phyloP scores from a whole-genome alignment of 192 early-diverging fungal genomes.

The Coemansia sp. region DNA sequence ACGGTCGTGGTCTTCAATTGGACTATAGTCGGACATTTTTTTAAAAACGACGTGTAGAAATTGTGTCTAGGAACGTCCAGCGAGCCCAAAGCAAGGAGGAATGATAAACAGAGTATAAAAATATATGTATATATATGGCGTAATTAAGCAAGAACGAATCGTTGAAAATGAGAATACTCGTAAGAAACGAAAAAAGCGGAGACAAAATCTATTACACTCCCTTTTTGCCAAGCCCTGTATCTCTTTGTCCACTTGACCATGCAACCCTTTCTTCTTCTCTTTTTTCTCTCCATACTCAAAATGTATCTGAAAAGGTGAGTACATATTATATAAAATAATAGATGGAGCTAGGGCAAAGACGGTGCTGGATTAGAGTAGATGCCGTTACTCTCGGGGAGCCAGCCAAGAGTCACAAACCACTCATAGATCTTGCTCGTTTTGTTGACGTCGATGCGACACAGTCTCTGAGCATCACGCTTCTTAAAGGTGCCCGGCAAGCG shows the following conservation, averaged over 20 bases:
- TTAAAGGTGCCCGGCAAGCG: conserved; percentile 60
- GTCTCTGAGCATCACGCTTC: conserved; percentile 90
- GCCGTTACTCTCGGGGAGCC: conserved; percentile 64
- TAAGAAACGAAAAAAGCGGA: no score
- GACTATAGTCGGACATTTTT: conserved; percentile 43
- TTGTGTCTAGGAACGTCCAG: not conserved
- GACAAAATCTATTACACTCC: not conserved
- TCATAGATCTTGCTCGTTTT: conserved; percentile 89
- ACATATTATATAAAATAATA: not conserved
- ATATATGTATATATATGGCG: not conserved
- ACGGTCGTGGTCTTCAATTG: conserved; percentile 40
- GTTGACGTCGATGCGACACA: conserved; percentile 93
- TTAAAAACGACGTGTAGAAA: conserved; percentile 10
- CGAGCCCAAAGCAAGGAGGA: conserved; percentile 9
- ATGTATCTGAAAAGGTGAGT: not conserved
- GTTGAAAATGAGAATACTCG: no score
- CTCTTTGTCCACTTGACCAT: not conserved
- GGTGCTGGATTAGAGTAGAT: conserved; percentile 24
- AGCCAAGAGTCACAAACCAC: conserved; percentile 84
- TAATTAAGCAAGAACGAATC: not conserved
- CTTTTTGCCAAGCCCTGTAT: not conserved
- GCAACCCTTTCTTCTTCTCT: not conserved
- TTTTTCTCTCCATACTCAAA: not conserved
- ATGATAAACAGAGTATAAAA: not conserved
- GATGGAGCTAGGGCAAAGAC: not conserved